phyloP scores from a whole-genome alignment of 2,329 filamentous ascomycete genomes.

The Sclerotinia minor region DNA sequence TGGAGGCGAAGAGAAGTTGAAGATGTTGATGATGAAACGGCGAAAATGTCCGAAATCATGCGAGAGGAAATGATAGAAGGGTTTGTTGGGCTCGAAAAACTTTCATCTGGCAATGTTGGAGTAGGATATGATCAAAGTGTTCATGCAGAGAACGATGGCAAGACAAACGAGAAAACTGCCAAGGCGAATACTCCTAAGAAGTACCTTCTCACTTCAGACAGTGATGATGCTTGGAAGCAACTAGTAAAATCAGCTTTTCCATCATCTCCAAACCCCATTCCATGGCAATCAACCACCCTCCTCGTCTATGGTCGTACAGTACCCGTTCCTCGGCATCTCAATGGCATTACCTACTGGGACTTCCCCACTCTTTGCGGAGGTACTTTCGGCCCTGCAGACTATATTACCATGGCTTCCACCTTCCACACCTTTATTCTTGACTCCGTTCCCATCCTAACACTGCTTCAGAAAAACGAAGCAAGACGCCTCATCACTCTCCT shows the following conservation, averaged over 20 bases:
- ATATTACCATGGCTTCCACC: constrained; percentile 75
- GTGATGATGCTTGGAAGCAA: constrained; percentile 35
- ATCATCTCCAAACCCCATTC: constrained; percentile 35
- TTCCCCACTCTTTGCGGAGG: constrained; percentile 67
- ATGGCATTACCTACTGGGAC: constrained; percentile 62
- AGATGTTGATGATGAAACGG: constrained; percentile 36
- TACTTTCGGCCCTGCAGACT: constrained; percentile 75
- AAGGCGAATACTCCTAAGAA: constrained; percentile 34
- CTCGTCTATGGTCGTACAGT: constrained; percentile 65
- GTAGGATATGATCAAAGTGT: constrained; percentile 19
- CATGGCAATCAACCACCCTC: constrained; percentile 50
- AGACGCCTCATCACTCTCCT: constrained; percentile 77
- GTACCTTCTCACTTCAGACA: constrained; percentile 35
- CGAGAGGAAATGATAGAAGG: constrained; percentile 38
- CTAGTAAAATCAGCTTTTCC: constrained; percentile 32
- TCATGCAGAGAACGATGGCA: constrained; percentile 9
- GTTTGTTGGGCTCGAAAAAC: constrained; percentile 28
- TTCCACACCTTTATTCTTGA: constrained; percentile 78
- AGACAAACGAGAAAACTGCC: constrained; percentile 20
- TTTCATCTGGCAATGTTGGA: constrained; percentile 21
- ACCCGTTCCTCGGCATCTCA: constrained; percentile 56
- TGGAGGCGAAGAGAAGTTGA: constrained; percentile 62
- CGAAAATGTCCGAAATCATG: constrained; percentile 41
- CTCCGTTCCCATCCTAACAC: constrained; percentile 64
- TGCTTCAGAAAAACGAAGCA: constrained; percentile 76